Percentiles rank a stretch among this genome's conserved stretches.
These are phyloP conservation scores for Mycena kentingensis DNA, from an alignment of 768 basidiomycete species.

Conservation along the genomic window DNA sequence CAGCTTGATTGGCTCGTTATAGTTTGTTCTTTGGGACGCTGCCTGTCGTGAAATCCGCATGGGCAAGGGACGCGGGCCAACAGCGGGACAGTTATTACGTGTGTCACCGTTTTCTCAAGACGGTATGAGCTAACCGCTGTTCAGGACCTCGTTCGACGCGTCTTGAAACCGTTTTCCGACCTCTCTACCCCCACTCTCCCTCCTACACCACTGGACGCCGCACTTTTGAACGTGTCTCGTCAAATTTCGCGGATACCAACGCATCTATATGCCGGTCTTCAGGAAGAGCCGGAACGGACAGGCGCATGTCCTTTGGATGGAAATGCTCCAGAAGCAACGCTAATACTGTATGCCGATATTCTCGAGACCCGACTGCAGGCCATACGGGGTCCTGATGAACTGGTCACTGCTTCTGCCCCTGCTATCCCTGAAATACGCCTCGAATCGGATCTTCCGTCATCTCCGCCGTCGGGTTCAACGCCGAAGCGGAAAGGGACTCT, in stretches of 20 bases:
- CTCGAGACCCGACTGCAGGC: slow-evolving; percentile 55
- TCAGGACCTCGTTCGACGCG: slow-evolving; percentile 69
- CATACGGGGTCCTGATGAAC: slow-evolving; percentile 38
- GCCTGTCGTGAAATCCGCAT: slow-evolving; percentile 55
- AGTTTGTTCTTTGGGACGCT: slow-evolving; percentile 69
- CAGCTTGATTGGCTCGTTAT: neutral
- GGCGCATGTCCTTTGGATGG: slow-evolving; percentile 53
- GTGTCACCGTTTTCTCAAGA: slow-evolving; percentile 25
- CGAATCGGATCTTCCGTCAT: slow-evolving; percentile 28
- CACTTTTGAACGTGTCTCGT: slow-evolving; percentile 51
- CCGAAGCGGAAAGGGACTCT: slow-evolving; percentile 24
- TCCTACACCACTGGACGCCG: slow-evolving; percentile 45
- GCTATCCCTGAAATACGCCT: slow-evolving; percentile 45
- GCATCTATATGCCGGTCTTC: slow-evolving; percentile 50
- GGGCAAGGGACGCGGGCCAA: slow-evolving; percentile 57
- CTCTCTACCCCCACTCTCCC: slow-evolving; percentile 45
- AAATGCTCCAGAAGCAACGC: slow-evolving; percentile 46
- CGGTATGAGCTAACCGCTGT: slow-evolving; percentile 7
- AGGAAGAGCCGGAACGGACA: slow-evolving; percentile 50
- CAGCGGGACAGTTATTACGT: slow-evolving; percentile 78
- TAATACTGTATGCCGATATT: slow-evolving; percentile 49
- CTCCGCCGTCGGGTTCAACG: slow-evolving; percentile 37
- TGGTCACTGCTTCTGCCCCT: slow-evolving; percentile 23
- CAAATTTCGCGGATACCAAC: slow-evolving; percentile 59
- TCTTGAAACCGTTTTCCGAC: slow-evolving; percentile 55